Evolutionary conservation across 2,329 filamentous ascomycete genomes (phyloP).

Genomic region (Chaetomiaceae sp.): DNA sequence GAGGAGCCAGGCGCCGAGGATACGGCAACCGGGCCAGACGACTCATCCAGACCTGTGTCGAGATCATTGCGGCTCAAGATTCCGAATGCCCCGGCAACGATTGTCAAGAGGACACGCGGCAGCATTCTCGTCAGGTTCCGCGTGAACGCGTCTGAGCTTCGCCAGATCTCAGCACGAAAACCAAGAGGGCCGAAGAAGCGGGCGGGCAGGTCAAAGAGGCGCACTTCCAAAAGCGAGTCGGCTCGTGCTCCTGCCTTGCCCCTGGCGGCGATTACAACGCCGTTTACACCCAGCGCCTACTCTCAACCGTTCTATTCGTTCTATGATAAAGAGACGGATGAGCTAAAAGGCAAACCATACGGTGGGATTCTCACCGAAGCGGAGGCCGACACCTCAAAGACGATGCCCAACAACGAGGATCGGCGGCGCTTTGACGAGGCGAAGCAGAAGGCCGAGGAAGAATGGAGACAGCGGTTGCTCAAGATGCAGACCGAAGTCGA

Average conservation of each 20-base stretch:
- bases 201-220: conserved; percentile 31
- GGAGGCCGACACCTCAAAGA: conserved; percentile 87
- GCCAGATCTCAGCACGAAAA: conserved; percentile 51
- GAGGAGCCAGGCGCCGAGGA: conserved; percentile 37
- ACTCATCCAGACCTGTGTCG: conserved; percentile 35
- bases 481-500: conserved; percentile 58
- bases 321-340: conserved; percentile 81
- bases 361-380: conserved; percentile 84
- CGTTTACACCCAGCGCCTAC: conserved; percentile 55
- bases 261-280: conserved; percentile 43
- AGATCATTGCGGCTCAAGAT: conserved; percentile 54
- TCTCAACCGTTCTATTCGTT: conserved; percentile 82
- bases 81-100: conserved; percentile 35
- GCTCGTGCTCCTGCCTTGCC: conserved; percentile 21
- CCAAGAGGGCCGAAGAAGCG: conserved; percentile 50
- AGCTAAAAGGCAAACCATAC: conserved; percentile 87
- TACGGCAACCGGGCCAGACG: conserved; percentile 26
- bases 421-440: conserved; percentile 84
- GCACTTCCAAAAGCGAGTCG: conserved; percentile 33
- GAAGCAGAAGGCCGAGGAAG: conserved; percentile 83
- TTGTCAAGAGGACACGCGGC: conserved; percentile 36
- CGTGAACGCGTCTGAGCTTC: conserved; percentile 52
- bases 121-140: conserved; percentile 53
- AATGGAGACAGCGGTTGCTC: conserved; percentile 67
- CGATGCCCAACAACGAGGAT: conserved; percentile 73